Evolutionary conservation across 2,329 filamentous ascomycete genomes (phyloP).

Genomic region (Ophiostoma sp.): DNA sequence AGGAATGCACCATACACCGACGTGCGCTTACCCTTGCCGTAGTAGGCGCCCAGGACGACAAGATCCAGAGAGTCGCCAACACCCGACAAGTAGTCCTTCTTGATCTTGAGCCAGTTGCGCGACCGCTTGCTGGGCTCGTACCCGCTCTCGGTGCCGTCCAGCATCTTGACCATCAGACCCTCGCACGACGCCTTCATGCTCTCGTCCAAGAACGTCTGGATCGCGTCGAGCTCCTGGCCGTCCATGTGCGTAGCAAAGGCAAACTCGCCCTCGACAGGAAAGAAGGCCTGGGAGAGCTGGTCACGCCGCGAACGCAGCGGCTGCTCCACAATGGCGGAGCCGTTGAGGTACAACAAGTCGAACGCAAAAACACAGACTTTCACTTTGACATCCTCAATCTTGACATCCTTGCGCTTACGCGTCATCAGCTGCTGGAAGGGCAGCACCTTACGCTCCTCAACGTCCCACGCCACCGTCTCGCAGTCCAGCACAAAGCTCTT

Average conservation of each 20-base stretch:
- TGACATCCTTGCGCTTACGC: conserved; percentile 94
- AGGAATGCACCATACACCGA: conserved; percentile 95
- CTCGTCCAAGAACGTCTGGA: conserved; percentile 88
- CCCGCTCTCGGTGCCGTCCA: conserved; percentile 86
- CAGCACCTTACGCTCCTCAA: conserved; percentile 89
- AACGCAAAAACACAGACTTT: conserved; percentile 98
- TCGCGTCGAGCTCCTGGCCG: conserved; percentile 86
- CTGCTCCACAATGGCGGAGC: conserved; percentile 84
- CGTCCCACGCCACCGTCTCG: conserved; percentile 96
- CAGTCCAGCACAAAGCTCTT: conserved; percentile 98
- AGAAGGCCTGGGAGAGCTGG: conserved; percentile 71
- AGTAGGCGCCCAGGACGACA: conserved; percentile 91
- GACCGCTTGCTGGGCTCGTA: conserved; percentile 96
- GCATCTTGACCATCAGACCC: conserved; percentile 99
- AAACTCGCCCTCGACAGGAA: conserved; percentile 83
- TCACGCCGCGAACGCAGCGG: conserved; percentile 80
- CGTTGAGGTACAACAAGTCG: conserved; percentile 90
- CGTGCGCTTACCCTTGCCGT: conserved; percentile 92
- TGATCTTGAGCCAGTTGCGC: conserved; percentile 98
- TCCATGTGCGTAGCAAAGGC: conserved; percentile 84
- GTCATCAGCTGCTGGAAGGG: conserved; percentile 99
- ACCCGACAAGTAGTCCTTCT: conserved; percentile 95
- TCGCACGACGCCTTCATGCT: conserved; percentile 95
- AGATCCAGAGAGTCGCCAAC: conserved; percentile 95
- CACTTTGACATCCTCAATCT: conserved; percentile 90